These are phyloP conservation scores for Neoboletus magnificus DNA, from an alignment of 768 basidiomycete genomes.

Conservation along the genomic window DNA sequence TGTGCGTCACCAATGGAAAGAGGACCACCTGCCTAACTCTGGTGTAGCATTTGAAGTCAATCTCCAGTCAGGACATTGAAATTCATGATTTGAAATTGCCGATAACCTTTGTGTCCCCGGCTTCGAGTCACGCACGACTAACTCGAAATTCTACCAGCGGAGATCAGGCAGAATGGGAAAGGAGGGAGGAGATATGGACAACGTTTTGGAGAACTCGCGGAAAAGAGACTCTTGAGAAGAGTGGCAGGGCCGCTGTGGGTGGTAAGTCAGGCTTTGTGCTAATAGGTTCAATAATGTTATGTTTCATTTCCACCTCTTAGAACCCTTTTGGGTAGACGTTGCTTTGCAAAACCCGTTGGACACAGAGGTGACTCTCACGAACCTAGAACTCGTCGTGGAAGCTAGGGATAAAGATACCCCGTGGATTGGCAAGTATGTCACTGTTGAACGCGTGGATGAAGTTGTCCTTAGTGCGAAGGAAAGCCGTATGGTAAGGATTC, in stretches of 20 bases:
- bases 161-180: slow-evolving; percentile 53
- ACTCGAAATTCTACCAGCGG: slow-evolving; percentile 46
- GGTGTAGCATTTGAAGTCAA: slow-evolving; percentile 67
- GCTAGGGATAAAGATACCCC: slow-evolving; percentile 29
- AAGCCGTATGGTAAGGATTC: slow-evolving; percentile 52
- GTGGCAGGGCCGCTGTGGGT: slow-evolving; percentile 58
- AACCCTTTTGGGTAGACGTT: slow-evolving; percentile 76
- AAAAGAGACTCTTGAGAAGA: slow-evolving; percentile 50
- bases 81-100: slow-evolving; percentile 56
- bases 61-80: slow-evolving; percentile 43
- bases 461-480: slow-evolving; percentile 62
- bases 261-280: slow-evolving; percentile 40
- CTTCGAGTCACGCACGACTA: slow-evolving; percentile 56
- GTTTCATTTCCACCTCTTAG: slow-evolving; percentile 35
- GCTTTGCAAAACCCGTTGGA: slow-evolving; percentile 68
- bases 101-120: slow-evolving; percentile 58
- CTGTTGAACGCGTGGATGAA: slow-evolving; percentile 60
- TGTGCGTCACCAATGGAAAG: slow-evolving; percentile 42
- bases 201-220: slow-evolving; percentile 55
- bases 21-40: neutral
- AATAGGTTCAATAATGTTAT: neutral
- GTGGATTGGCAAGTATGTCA: slow-evolving; percentile 40
- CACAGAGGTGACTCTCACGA: slow-evolving; percentile 64
- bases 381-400: slow-evolving; percentile 57
- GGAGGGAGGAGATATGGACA: slow-evolving; percentile 63